These are phyloP conservation scores for Dendrobium catenatum DNA, from an alignment of 106 monocot species.

Conservation along the genomic window DNA sequence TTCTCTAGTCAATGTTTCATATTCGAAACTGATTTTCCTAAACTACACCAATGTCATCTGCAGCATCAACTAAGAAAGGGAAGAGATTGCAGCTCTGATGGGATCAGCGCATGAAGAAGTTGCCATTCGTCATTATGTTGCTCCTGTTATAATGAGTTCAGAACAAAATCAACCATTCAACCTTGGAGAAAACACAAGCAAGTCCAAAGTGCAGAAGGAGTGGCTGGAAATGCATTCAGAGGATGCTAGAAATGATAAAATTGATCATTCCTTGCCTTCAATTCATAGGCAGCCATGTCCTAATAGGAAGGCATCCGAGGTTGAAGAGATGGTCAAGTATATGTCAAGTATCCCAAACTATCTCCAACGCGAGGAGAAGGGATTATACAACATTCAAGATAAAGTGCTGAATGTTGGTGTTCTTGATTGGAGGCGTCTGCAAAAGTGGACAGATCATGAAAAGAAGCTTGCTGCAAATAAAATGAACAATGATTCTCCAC, in stretches of 20 bases:
- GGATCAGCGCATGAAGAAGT: not conserved
- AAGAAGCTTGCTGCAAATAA: not conserved
- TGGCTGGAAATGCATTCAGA: not conserved
- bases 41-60: no score
- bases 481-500: constrained; percentile 9
- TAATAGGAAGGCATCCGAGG: not conserved
- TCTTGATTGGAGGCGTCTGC: constrained; percentile 58
- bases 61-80: no score
- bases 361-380: constrained; percentile 15
- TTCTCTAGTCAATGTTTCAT: no score
- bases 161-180: not conserved
- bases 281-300: constrained; percentile 2
- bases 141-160: not conserved
- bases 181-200: not conserved
- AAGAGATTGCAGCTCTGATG: not conserved
- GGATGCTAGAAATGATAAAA: not conserved
- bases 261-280: not conserved
- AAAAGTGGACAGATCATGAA: constrained; percentile 33
- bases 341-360: constrained; percentile 21
- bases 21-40: no score
- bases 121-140: not conserved
- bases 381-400: constrained; percentile 22
- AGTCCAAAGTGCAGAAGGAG: not conserved
- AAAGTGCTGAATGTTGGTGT: constrained; percentile 70
- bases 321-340: constrained; percentile 14